A percentile compares a stretch with the other conserved stretches of the same genome.
Evolutionary conservation across 768 basidiomycete genomes (phyloP).

Genomic region (Podaxis mareebaensis): DNA sequence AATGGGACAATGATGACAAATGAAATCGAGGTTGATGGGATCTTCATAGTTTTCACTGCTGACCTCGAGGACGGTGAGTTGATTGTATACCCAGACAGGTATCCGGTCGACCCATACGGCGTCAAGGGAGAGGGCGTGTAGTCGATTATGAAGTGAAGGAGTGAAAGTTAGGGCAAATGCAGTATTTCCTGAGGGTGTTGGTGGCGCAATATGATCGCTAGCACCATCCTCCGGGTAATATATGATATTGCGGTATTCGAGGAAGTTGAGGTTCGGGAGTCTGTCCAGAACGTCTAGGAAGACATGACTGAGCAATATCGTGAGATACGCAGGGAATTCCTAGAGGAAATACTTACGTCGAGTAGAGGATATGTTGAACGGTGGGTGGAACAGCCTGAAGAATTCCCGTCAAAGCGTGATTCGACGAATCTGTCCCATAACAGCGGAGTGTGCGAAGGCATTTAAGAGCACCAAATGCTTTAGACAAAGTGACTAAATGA

Average conservation of each 20-base stretch:
- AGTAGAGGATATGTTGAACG: constrained; percentile 21
- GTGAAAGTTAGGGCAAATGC: neutral
- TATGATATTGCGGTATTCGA: constrained; percentile 12
- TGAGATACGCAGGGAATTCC: neutral
- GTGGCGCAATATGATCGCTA: neutral
- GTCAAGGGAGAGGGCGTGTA: constrained; percentile 10
- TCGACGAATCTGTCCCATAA: constrained; percentile 28
- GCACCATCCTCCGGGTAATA: constrained; percentile 1
- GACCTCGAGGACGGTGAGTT: constrained; percentile 9
- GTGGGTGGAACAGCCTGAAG: constrained; percentile 29
- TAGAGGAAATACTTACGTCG: constrained; percentile 1
- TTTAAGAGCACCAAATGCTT: constrained; percentile 30
- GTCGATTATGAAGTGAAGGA: neutral
- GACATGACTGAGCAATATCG: neutral
- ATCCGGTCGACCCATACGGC: constrained; percentile 8
- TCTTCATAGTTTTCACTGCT: constrained; percentile 19
- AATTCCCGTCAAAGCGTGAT: constrained; percentile 30
- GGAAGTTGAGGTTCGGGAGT: constrained; percentile 7
- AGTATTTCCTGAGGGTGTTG: neutral
- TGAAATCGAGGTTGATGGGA: constrained; percentile 32
- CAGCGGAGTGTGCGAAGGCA: constrained; percentile 39
- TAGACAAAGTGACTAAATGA: constrained; percentile 33
- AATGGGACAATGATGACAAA: constrained; percentile 32
- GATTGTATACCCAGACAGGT: constrained; percentile 15
- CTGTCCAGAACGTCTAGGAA: neutral